Evolutionary conservation across 2,329 filamentous ascomycete species (phyloP), one percentile per base, ranked within the genome.

Genomic region (Colletotrichum sp.): DNA sequence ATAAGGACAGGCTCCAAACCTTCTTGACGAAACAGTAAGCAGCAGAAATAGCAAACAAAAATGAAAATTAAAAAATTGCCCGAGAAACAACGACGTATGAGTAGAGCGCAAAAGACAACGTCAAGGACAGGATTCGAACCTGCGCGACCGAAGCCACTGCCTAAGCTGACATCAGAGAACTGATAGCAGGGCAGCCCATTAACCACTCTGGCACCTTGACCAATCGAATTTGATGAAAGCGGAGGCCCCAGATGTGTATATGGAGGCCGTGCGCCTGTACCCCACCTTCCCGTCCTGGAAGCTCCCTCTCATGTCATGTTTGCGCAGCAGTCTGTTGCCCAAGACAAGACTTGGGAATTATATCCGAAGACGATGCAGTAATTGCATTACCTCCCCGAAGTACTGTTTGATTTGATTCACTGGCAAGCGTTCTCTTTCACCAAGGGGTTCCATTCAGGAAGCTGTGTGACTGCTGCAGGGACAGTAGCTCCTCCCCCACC

Each of bases 111-210:
- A n/a, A n/a, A n/a, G 9, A 4, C 5, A 34, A 15, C 68, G 68
- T 70, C 68, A 70, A 70, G 68, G 68, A 70, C 68, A 70, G 68
- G 68, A 70, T 70, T 70, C 68, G 68, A 70, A 70, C 68, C 68
- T 70, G 68, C 68, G 68, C 68, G 68, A 70, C 68, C 68, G 68
- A 70, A 70, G 68, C 68, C 68, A 70, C 68, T 70, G 68, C 68
- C 68, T 70, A 1, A 12, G 2, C 68, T 44, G n/a, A 16, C 4
- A 13, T 70, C 68, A 70, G 57, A 28, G 36, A 63, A 12, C 28
- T 55, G 57, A 70, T 70, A 70, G 68, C 68, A 70, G 68, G 68
- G 68, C 68, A 70, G 68, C 68, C 68, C 68, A 70, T 70, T 70
- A 70, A 70, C 68, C 68, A 70, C 68, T 70, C 68, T 70, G 68